These are phyloP conservation scores for Tolypocladium tropicale DNA, from an alignment of 2,329 filamentous ascomycete genomes.

Conservation along the genomic window DNA sequence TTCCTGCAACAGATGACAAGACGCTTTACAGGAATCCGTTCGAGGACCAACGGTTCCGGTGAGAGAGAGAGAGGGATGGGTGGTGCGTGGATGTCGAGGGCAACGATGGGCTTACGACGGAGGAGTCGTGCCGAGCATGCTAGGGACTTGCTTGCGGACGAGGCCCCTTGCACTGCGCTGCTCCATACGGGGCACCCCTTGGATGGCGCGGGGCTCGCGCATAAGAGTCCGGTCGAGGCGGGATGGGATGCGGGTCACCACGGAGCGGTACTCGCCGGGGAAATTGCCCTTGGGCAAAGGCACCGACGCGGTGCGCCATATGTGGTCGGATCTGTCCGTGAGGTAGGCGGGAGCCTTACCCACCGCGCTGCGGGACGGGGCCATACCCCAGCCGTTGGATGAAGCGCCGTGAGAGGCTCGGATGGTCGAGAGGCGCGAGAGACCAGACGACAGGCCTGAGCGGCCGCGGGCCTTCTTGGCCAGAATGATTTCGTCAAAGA, in stretches of 20 bases:
- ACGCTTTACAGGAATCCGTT: neutral
- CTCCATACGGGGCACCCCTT: constrained; percentile 65
- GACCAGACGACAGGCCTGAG: constrained; percentile 53
- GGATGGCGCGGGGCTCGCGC: constrained; percentile 84
- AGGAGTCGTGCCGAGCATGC: constrained; percentile 33
- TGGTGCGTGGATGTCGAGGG: neutral
- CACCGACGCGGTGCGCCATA: constrained; percentile 62
- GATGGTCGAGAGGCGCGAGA: constrained; percentile 51
- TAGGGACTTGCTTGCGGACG: constrained; percentile 45
- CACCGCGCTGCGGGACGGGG: constrained; percentile 20
- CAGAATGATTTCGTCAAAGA: constrained; percentile 78
- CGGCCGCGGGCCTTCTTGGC: constrained; percentile 63
- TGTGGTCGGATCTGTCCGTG: constrained; percentile 63
- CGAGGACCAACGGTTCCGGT: neutral
- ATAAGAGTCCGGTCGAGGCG: constrained; percentile 79
- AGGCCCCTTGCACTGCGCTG: constrained; percentile 39
- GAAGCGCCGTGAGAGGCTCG: constrained; percentile 44
- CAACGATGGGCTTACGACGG: constrained; percentile 18
- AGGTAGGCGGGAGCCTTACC: constrained; percentile 49
- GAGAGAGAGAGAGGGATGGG: neutral
- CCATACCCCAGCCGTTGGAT: constrained; percentile 25
- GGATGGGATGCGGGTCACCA: constrained; percentile 60
- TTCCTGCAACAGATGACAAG: neutral
- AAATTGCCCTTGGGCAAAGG: constrained; percentile 52
- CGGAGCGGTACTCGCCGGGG: constrained; percentile 49